Evolutionary conservation across 1,284 basidiomycete species (phyloP).

Genomic region (Grifola frondosa): DNA sequence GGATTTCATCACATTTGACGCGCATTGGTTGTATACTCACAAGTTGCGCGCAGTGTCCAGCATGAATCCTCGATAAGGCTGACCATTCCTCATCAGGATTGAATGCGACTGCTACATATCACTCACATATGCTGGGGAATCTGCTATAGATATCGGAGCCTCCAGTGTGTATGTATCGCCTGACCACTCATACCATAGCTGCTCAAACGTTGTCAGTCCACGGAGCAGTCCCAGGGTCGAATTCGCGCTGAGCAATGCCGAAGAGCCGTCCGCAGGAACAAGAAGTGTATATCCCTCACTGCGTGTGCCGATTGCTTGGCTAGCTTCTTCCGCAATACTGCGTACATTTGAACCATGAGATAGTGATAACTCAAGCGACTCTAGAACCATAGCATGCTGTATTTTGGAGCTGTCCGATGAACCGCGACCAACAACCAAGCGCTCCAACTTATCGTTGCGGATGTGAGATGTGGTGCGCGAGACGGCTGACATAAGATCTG

Average conservation of each 20-base stretch:
- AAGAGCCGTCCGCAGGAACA: slow-evolving; percentile 57
- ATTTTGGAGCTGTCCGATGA: slow-evolving; percentile 36
- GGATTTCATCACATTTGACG: background rate
- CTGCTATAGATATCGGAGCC: slow-evolving; percentile 58
- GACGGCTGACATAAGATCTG: slow-evolving; percentile 47
- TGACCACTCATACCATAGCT: slow-evolving; percentile 64
- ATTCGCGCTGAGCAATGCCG: slow-evolving; percentile 62
- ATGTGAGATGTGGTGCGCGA: slow-evolving; percentile 39
- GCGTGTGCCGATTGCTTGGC: slow-evolving; percentile 47
- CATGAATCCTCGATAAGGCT: slow-evolving; percentile 79
- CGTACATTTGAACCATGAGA: slow-evolving; percentile 22
- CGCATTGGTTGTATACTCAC: slow-evolving; percentile 5
- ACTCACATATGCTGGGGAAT: slow-evolving; percentile 61
- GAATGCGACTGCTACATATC: too few species aligned
- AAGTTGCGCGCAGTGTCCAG: slow-evolving; percentile 76
- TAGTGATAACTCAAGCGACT: slow-evolving; percentile 43
- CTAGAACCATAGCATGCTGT: slow-evolving; percentile 24
- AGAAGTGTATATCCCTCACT: slow-evolving; percentile 66
- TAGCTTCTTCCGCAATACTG: slow-evolving; percentile 54
- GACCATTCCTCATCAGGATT: too few species aligned
- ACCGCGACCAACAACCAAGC: slow-evolving; percentile 49
- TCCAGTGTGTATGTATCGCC: slow-evolving; percentile 55
- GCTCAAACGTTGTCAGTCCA: slow-evolving; percentile 82
- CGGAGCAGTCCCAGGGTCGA: slow-evolving; percentile 77
- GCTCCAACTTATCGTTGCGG: slow-evolving; percentile 41